Base-by-base conservation (phyloP, 2,329 filamentous ascomycete genomes). In the Pseudogymnoascus verrucosus region DNA sequence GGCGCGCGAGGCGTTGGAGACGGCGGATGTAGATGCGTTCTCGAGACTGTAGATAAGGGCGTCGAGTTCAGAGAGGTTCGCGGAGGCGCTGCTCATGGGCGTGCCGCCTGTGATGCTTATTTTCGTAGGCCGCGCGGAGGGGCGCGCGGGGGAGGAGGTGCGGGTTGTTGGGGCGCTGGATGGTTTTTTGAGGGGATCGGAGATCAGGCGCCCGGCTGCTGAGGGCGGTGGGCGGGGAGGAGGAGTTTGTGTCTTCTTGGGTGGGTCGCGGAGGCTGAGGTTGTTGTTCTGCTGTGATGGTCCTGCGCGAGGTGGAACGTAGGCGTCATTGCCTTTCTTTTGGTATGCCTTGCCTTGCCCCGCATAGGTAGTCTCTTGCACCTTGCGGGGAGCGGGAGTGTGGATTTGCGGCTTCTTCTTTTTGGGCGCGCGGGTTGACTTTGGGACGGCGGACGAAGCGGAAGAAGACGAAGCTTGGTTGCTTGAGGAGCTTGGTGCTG, bases 31-130 rank as follows among this genome's bases (percentile, higher is more conserved):
- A 1, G 93, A 97, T 62, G 90, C 89, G n/a, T 96, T 84, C 74
- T 99, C 95, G 5, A 99, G 84, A 1, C 88, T 83, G 23, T 92
- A 88, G 68, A 99, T 98, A 4, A 93, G 93, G 1, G 91, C 87
- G 68, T 90, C 87, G 1, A 90, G 77, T 70, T 89, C 87, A 14
- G 84, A 84, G 16, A 95, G 79, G 0, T 88, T 86, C 1, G 88
- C 88, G 0, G 89, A 91, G 39, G 89, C 85, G 14, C 91, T 90
- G 63, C 91, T 88, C 90, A 95, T 95, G 1, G 90, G 86, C 8
- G 84, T 87, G 11, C 91, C 91, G 44, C 91, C 91, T 0, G 89
- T 80, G 63, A 95, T 87, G 67, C 84, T 85, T 63, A 91, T 76
- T 74, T 92, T 93, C 37, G 88, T 82, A 37, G 77, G 75, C 39